Base-by-base conservation (phyloP, 305 asterid species). In the Striga hermonthica region DNA sequence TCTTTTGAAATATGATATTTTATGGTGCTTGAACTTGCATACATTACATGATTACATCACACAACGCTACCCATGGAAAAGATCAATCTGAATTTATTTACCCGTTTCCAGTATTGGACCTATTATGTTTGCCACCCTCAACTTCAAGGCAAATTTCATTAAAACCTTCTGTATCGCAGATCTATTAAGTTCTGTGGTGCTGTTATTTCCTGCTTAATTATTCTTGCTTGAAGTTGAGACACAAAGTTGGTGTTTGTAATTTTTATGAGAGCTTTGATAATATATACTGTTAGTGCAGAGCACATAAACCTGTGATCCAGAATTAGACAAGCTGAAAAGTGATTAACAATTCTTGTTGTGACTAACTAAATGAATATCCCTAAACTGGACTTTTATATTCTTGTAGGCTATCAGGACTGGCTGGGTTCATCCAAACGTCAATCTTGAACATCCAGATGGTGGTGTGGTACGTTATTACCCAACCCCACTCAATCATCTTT, bases 391-490 rank as follows among this genome's bases (percentile, higher is more conserved):
- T 65, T 50, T 52, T 56, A 57, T 72, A 79, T 60, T 74, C 69
- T 66, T 72, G 71, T 52, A 83, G 88, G 88, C 88, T 6, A 83
- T 83, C 45, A 65, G 83, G 65, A 78, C 81, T 5, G 88, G 88
- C 73, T 83, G 88, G 88, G 76, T 82, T 71, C 88, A 82, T 80
- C 88, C 88, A 57, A 82, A 82, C 75, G 74, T 80, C 76, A 82
- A 82, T 64, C 88, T 83, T 80, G 88, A 83, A 66, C 78, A 78
- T 69, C 88, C 88, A 60, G 88, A 83, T 49, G 82, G 72, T 55
- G 79, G 73, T 11, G 83, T 83, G 88, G 88, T 83, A 83, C 66
- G 80, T 40, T 28, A 73, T 10, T 5, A 65, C 55, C 60, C 31
- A 7, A 7, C 12, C 31, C 58, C 52, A 50, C 48, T 61, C 73